These are phyloP conservation scores for Skeletonema marinoi DNA, from an alignment of 108 stramenopile genomes.

Conservation along the genomic window DNA sequence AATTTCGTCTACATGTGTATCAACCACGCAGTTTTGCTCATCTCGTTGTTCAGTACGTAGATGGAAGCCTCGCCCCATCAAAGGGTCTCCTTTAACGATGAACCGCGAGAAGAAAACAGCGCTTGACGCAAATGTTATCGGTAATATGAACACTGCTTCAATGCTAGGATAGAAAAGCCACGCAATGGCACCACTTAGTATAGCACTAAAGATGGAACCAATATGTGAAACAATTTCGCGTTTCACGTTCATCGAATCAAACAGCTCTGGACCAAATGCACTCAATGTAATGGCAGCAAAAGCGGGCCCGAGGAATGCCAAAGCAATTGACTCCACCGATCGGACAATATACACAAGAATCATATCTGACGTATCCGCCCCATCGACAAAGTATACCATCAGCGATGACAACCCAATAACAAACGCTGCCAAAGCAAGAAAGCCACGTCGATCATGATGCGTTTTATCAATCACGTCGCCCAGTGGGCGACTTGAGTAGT, in stretches of 20 bases:
- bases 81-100: slow-evolving; percentile 27
- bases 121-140: slow-evolving; percentile 15
- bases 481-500: slow-evolving; percentile 23
- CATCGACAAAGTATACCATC: slow-evolving; percentile 25
- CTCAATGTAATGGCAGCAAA: slow-evolving; percentile 33
- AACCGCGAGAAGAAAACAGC: slow-evolving; percentile 29
- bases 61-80: slow-evolving; percentile 42
- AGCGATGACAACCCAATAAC: slow-evolving; percentile 18
- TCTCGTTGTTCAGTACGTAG: slow-evolving; percentile 11
- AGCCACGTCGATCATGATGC: slow-evolving; percentile 18
- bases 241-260: slow-evolving; percentile 36
- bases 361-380: slow-evolving; percentile 12
- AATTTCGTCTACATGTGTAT: slow-evolving; percentile 25
- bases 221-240: slow-evolving; percentile 37
- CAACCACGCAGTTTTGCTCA: slow-evolving; percentile 28
- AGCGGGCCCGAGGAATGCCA: slow-evolving; percentile 35
- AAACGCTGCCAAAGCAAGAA: slow-evolving; percentile 11
- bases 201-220: slow-evolving; percentile 26
- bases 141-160: slow-evolving; percentile 31
- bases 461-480: slow-evolving; percentile 44
- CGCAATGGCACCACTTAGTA: slow-evolving; percentile 16
- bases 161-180: slow-evolving; percentile 38
- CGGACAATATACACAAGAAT: slow-evolving; percentile 30
- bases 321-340: slow-evolving; percentile 21
- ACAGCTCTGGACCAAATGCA: slow-evolving; percentile 45